Evolutionary conservation across 1,284 basidiomycete species (phyloP).

Genomic region (Apiotrichum akiyoshidainum): DNA sequence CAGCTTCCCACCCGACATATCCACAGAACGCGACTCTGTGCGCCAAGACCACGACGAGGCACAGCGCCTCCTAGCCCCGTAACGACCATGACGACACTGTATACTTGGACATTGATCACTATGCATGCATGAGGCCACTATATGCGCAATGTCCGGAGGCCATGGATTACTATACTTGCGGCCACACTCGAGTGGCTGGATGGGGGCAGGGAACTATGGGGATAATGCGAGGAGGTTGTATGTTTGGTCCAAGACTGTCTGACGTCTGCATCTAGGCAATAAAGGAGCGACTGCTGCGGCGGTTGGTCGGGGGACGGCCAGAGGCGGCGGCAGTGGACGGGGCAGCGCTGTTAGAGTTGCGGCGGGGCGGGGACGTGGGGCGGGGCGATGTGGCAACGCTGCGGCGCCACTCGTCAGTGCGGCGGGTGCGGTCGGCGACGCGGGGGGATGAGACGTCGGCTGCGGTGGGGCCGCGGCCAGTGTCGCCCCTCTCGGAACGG

Average conservation of each 20-base stretch:
- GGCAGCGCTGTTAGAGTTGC: not conserved
- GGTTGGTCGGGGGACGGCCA: not conserved
- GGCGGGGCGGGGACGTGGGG: not conserved
- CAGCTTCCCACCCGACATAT: too few relatives aligned
- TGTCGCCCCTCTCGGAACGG: conserved; percentile 10
- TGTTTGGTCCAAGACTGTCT: not conserved
- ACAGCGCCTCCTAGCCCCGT: not conserved
- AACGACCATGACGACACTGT: not conserved
- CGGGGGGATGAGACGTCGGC: not conserved
- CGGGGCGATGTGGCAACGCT: not conserved
- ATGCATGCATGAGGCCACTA: not conserved
- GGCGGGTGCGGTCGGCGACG: conserved; percentile 5
- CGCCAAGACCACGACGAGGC: too few relatives aligned
- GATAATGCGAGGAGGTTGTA: not conserved
- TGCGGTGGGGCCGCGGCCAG: not conserved
- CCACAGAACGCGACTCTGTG: too few relatives aligned
- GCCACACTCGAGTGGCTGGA: not conserved
- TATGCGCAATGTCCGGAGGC: not conserved
- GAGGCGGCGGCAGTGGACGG: not conserved
- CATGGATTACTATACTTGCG: not conserved
- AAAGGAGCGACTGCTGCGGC: not conserved
- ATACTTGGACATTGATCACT: not conserved
- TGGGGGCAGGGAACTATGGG: not conserved
- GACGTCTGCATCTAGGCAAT: conserved; percentile 4
- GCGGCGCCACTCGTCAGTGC: conserved; percentile 21